phyloP scores from a whole-genome alignment of 1,139 yeast genomes.

The Geotrichum cucujoidarum region DNA sequence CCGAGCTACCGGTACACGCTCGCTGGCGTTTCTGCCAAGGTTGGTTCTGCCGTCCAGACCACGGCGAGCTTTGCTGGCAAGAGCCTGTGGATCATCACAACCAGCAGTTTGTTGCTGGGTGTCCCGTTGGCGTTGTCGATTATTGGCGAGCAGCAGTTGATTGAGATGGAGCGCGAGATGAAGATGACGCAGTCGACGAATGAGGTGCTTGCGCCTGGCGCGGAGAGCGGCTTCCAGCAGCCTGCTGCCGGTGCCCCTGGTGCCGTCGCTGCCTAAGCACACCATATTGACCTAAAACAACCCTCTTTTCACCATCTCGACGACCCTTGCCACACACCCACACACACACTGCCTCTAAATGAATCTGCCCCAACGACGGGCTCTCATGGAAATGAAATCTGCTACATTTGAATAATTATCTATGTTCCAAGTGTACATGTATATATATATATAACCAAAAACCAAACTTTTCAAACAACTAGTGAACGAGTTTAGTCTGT shows the following conservation, averaged over 20 bases:
- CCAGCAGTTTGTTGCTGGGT: slow-evolving; percentile 81
- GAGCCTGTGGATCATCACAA: slow-evolving; percentile 78
- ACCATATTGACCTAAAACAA: too few relatives aligned
- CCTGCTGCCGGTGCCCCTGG: slow-evolving; percentile 24
- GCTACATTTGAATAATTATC: too few relatives aligned
- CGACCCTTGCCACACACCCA: too few relatives aligned
- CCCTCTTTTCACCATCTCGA: too few relatives aligned
- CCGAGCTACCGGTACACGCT: slow-evolving; percentile 71
- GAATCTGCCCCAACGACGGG: too few relatives aligned
- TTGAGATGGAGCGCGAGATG: slow-evolving; percentile 91
- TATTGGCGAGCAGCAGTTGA: slow-evolving; percentile 85
- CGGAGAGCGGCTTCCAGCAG: slow-evolving; percentile 50
- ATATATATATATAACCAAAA: too few relatives aligned
- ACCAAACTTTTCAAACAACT: too few relatives aligned
- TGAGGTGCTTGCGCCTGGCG: slow-evolving; percentile 75
- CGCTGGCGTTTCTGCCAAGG: slow-evolving; percentile 30
- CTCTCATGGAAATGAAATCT: too few relatives aligned
- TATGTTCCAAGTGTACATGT: too few relatives aligned
- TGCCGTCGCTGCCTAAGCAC: too few relatives aligned
- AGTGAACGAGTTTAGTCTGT: too few relatives aligned
- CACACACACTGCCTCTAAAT: too few relatives aligned
- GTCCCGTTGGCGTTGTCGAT: slow-evolving; percentile 89
- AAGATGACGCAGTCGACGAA: slow-evolving; percentile 80
- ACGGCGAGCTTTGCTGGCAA: slow-evolving; percentile 59
- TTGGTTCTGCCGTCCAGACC: slow-evolving; percentile 37